Base-by-base conservation (phyloP, 805 yeast species). In the Pichia occidentalis region DNA sequence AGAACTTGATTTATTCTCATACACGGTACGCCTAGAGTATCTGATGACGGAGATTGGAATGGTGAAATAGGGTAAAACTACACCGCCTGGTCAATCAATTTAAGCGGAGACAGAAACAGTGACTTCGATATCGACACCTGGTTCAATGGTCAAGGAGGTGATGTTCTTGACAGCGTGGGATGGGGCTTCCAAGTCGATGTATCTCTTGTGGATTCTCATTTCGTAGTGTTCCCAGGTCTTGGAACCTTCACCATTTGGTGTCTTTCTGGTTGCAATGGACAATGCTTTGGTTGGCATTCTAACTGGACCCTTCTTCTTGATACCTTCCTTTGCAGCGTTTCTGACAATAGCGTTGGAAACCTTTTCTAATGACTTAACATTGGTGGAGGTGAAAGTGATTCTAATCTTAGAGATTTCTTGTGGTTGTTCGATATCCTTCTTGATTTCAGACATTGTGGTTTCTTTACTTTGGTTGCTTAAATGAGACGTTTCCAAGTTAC, bases 161-260 rank as follows among this genome's bases (percentile, higher is more conserved):
- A 90, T 86, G 73, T 81, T 84, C 84, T 84, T 87, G 71, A 90
- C 95, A 56, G 79, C 70, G 52, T 76, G 73, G 64, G 95, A 85
- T 71, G 97, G 95, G 55, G 97, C 95, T 73, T 85, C 90, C 70
- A 92, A 80, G 76, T 88, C 96, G 65, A 92, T 86, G 71, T 86
- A 83, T 76, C 99, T 88, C 94, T 92, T 92, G 95, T 92, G 98
- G 80, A 92, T 87, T 84, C 97, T 90, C 95, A 92, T 84, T 80
- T 92, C 98, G 73, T 80, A 92, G 62, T 94, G 76, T 70, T 92
- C 99, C 97, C 97, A 92, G 63, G 99, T 92, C 90, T 92, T 92
- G 61, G 98, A 92, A 92, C 99, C 99, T 79, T 92, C 97, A 92
- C 99, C 99, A 73, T 94, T 94, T 65, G 99, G 99, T 67, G 98